Base-by-base conservation (phyloP, 768 basidiomycete species). In the Tremella fuciformis region DNA sequence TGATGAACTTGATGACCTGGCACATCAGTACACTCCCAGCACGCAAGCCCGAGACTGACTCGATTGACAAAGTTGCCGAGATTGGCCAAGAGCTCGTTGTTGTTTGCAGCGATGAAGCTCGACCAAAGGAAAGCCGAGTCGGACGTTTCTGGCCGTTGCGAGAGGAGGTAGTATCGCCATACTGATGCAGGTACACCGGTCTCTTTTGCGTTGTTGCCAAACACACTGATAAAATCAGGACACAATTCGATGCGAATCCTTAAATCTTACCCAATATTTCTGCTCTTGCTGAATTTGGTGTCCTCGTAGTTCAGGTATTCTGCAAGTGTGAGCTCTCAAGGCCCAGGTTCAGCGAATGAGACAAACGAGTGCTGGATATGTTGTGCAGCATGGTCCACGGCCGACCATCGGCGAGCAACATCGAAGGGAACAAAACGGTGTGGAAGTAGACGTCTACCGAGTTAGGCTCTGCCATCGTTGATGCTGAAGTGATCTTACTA, bases 51-150 rank as follows among this genome's bases (percentile, higher is more conserved):
- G 1, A 34, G 22, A 64, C 74, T 65, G 44, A 78, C 82, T 24
- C 96, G 88, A 77, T 99, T 99, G 64, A 98, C 88, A 68, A 96
- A 98, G 80, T 99, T 99, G 44, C 96, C 96, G 67, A 99, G 88
- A 79, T 97, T 99, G 77, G 97, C 96, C 67, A 99, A 79, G 40
- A 99, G 80, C 57, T 97, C 83, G 59, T 88, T 88, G 80, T 99
- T 99, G 76, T 96, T 93, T 11, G 88, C 89, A 25, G 88, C 79
- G 65, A 98, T 88, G 70, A 92, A 94, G 61, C 91, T 91, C 15
- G 85, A 81, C 96, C 96, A 99, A 0, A 92, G 91, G 80, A 99
- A 99, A 82, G 89, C 91, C 47, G 93, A 85, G 73, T 99, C 96
- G 18, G 85, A 86, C 8, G 86, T 91, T 79, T 99, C 96, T 1